Percentiles rank a stretch among this genome's conserved stretches.
Conservation (phyloP, 2,329 filamentous ascomycete species). For the Basipetospora chlamydospora region DNA sequence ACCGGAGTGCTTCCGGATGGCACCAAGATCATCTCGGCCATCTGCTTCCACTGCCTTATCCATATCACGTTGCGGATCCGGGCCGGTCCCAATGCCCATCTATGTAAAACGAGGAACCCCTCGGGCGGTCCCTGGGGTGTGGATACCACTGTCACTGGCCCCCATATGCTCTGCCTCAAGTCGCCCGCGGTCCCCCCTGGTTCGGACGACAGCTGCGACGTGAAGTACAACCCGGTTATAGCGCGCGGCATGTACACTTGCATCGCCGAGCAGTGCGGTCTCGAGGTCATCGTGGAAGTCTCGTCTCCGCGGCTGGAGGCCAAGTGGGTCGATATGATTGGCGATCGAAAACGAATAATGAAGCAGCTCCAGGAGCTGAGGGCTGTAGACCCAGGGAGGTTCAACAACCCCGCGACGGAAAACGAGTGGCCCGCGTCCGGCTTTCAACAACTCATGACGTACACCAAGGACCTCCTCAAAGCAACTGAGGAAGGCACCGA, state of each 20-base stretch:
- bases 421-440: constrained; percentile 25
- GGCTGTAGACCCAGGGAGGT: constrained; percentile 32
- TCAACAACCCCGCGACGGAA: constrained; percentile 25
- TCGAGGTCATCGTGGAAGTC: constrained; percentile 24
- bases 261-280: constrained; percentile 6
- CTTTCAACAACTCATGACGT: constrained; percentile 32
- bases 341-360: constrained; percentile 28
- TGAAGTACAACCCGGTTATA: constrained; percentile 7
- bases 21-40: constrained; percentile 1
- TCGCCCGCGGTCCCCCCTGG: background rate
- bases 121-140: too few species aligned
- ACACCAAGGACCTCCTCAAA: constrained; percentile 34
- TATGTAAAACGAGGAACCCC: background rate
- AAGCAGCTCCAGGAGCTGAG: constrained; percentile 24
- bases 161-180: constrained; percentile 2
- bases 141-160: constrained; percentile 2
- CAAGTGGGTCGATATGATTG: constrained; percentile 27
- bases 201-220: constrained; percentile 1
- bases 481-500: constrained; percentile 15
- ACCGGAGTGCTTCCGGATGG: constrained; percentile 3
- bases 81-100: background rate
- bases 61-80: constrained; percentile 2
- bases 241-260: constrained; percentile 8
- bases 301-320: constrained; percentile 30
- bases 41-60: constrained; percentile 4